A percentile compares a stretch with the other conserved stretches of the same genome.
These are phyloP conservation scores for Lantana camara DNA, from an alignment of 257 asterid species.

Conservation along the genomic window DNA sequence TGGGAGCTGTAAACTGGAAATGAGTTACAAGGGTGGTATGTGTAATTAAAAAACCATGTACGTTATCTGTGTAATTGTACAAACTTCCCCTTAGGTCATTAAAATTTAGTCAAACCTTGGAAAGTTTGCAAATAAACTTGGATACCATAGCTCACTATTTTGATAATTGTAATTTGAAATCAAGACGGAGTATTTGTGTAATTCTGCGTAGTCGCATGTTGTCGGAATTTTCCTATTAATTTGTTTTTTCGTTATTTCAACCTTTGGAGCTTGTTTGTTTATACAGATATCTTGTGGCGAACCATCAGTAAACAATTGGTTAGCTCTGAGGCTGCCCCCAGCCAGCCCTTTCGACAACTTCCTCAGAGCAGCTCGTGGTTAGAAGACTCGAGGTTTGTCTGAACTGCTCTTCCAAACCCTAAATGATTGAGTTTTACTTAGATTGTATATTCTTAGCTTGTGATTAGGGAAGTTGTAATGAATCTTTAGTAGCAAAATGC, in stretches of 20 bases:
- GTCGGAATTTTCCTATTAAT: neutral
- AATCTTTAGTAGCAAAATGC: neutral
- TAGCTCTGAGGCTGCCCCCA: conserved; percentile 87
- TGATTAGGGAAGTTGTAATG: neutral
- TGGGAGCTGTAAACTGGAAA: too few species aligned
- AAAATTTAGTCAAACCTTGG: too few species aligned
- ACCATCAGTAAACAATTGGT: conserved; percentile 55
- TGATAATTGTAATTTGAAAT: too few species aligned
- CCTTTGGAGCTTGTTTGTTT: neutral
- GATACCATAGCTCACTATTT: too few species aligned
- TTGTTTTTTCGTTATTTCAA: neutral
- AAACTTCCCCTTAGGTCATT: too few species aligned
- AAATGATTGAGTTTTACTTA: neutral
- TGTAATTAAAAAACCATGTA: too few species aligned
- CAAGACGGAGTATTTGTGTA: too few species aligned
- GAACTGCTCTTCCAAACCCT: neutral
- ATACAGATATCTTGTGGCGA: conserved; percentile 51
- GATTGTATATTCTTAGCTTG: conserved; percentile 33
- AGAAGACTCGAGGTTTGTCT: conserved; percentile 28
- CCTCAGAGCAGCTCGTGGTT: conserved; percentile 96
- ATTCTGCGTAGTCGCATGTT: too few species aligned
- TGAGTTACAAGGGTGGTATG: too few species aligned
- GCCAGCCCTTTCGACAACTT: conserved; percentile 99
- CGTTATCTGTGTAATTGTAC: too few species aligned
- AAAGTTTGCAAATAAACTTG: too few species aligned